Evolutionary conservation across 1,284 basidiomycete species (phyloP).

Genomic region (Vanrija humicola): DNA sequence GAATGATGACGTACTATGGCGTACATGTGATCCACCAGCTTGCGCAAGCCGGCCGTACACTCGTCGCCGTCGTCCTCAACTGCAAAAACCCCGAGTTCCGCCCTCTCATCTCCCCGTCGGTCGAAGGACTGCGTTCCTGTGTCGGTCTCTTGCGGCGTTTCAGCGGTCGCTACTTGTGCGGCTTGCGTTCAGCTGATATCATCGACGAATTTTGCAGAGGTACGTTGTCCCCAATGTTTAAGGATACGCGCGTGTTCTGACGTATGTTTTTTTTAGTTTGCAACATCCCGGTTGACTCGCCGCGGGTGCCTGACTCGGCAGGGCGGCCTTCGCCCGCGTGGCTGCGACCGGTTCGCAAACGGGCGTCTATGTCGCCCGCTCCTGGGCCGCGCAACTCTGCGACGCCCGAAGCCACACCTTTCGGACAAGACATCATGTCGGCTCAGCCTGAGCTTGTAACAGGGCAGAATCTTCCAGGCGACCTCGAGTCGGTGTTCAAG

Average conservation of each 20-base stretch:
- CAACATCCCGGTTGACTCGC: conserved; percentile 73
- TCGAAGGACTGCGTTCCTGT: conserved; percentile 78
- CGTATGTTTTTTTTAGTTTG: conserved; percentile 58
- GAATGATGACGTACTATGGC: conserved; percentile 88
- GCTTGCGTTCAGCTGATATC: conserved; percentile 77
- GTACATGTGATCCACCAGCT: conserved; percentile 90
- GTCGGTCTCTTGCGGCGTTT: conserved; percentile 65
- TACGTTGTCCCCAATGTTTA: conserved; percentile 50
- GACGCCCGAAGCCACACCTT: conserved; percentile 41
- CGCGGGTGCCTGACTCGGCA: conserved; percentile 52
- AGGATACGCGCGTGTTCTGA: neutral
- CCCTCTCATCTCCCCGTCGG: conserved; percentile 68
- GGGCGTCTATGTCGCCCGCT: conserved; percentile 40
- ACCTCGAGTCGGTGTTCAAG: conserved; percentile 45
- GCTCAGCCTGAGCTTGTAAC: conserved; percentile 18
- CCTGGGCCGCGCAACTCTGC: conserved; percentile 50
- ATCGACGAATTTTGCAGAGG: conserved; percentile 88
- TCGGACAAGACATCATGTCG: conserved; percentile 28
- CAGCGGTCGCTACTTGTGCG: conserved; percentile 60
- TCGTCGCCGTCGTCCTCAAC: conserved; percentile 76
- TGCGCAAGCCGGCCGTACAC: conserved; percentile 83
- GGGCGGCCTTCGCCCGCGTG: conserved; percentile 67
- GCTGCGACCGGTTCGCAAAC: conserved; percentile 76
- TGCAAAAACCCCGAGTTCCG: conserved; percentile 52
- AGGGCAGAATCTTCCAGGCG: conserved; percentile 14